Base-by-base conservation (phyloP, 2,329 filamentous ascomycete species). In the Diaporthe citri region DNA sequence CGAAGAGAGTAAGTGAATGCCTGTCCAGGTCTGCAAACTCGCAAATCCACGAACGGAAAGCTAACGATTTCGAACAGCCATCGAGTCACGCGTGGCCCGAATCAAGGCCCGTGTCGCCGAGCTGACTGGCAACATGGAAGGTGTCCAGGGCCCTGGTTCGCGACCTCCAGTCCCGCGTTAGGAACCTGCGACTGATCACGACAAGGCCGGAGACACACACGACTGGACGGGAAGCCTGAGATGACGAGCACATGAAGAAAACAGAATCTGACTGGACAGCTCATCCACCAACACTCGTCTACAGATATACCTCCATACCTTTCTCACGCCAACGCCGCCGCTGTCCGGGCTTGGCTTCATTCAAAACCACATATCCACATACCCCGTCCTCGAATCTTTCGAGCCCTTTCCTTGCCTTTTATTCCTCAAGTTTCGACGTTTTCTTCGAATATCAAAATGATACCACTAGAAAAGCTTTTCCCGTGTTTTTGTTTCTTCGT, bases 51-150 rank as follows among this genome's bases (percentile, higher is more conserved):
- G 12, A 25, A 25, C 39, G 60, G 71, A 70, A 79, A 82, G 82
- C 82, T 82, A 67, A 57, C 56, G 17, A 34, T 34, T 17, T 57
- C 66, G 62, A 72, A n/a, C 79, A 97, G 95, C 96, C 48, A 98
- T 98, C 80, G 97, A 99, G 84, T 96, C 95, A 66, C 94, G 97
- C 78, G 97, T 98, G 75, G 97, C 97, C 66, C 94, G 97, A 77
- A 99, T 99, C 89, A 98, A 98, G 86, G 97, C 97, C 76, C 93
- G 97, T 77, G 97, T 99, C 75, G 97, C 97, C 71, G 95, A 98
- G 83, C 86, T 99, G 79, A 99, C 97, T 2, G 93, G 93, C 79
- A 94, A 94, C 83, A 94, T 94, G 90, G 94, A 96, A 80, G 87
- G 85, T 57, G 83, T 83, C 46, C 81, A 80, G 55, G 82, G 81